These are phyloP conservation scores for Trichosanthes cucumerina DNA, from an alignment of 306 rosid genomes.

Conservation along the genomic window DNA sequence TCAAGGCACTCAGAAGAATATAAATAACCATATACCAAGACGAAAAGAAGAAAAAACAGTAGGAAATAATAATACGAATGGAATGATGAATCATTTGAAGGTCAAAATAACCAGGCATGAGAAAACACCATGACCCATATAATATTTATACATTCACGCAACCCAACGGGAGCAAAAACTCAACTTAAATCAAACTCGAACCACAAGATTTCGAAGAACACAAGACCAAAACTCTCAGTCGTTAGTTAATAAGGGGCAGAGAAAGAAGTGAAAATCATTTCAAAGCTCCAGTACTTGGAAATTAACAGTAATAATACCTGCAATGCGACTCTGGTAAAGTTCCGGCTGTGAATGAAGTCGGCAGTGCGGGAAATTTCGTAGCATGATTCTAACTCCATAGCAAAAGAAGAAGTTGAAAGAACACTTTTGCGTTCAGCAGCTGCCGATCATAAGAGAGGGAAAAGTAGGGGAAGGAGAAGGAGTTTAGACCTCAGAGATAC, in stretches of 20 bases:
- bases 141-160: not conserved
- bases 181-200: not conserved
- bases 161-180: not conserved
- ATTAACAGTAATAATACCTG: conserved; percentile 39
- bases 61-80: not conserved
- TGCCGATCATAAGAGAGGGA: not conserved
- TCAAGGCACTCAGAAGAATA: not conserved
- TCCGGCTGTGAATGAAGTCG: conserved; percentile 41
- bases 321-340: conserved; percentile 63
- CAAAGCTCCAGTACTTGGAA: not conserved
- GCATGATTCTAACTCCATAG: conserved; percentile 60
- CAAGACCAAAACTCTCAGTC: not conserved
- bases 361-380: conserved; percentile 57
- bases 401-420: not conserved
- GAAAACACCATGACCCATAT: not conserved
- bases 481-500: not conserved
- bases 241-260: not conserved
- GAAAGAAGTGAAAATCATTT: not conserved
- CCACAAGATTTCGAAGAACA: not conserved
- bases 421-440: not conserved
- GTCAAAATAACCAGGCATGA: not conserved
- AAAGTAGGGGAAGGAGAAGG: not conserved
- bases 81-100: not conserved
- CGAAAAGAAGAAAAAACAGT: not conserved
- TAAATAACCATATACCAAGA: not conserved